Conservation (phyloP, 768 basidiomycete species). For the Leccinum barrowsii region DNA sequence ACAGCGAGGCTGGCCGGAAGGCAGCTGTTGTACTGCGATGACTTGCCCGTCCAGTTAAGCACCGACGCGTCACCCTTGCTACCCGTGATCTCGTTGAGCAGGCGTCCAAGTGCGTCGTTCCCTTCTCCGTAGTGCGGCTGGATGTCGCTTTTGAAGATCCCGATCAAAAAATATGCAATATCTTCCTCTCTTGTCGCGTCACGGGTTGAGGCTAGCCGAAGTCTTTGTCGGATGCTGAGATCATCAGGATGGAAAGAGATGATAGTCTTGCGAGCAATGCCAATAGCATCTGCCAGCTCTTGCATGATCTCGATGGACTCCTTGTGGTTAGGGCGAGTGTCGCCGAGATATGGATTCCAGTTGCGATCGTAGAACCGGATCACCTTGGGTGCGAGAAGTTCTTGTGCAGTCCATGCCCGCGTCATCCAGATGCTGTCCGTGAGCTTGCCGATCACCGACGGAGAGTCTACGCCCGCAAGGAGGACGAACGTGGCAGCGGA, state of each 20-base stretch:
- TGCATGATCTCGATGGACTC: not conserved
- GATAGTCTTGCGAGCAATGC: not conserved
- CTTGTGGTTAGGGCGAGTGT: not conserved
- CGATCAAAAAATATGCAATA: not conserved
- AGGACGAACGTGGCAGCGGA: not conserved
- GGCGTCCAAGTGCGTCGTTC: not conserved
- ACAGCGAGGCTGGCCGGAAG: not conserved
- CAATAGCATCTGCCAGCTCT: not conserved
- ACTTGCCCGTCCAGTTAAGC: not conserved
- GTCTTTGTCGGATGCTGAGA: not conserved
- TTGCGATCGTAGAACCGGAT: not conserved
- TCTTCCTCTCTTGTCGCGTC: not conserved
- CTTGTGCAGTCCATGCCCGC: not conserved
- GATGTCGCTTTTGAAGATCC: not conserved
- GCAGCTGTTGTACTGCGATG: not conserved
- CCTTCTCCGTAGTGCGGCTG: not conserved
- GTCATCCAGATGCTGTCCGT: not conserved
- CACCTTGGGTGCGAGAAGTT: not conserved
- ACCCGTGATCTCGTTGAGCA: not conserved
- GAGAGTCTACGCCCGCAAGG: not conserved
- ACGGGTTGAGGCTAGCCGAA: not conserved
- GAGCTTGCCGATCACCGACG: not conserved
- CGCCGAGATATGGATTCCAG: not conserved
- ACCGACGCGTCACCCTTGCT: not conserved
- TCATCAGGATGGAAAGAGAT: not conserved